Evolutionary conservation across 2,329 filamentous ascomycete genomes (phyloP).

Genomic region (Penicillium sp.): DNA sequence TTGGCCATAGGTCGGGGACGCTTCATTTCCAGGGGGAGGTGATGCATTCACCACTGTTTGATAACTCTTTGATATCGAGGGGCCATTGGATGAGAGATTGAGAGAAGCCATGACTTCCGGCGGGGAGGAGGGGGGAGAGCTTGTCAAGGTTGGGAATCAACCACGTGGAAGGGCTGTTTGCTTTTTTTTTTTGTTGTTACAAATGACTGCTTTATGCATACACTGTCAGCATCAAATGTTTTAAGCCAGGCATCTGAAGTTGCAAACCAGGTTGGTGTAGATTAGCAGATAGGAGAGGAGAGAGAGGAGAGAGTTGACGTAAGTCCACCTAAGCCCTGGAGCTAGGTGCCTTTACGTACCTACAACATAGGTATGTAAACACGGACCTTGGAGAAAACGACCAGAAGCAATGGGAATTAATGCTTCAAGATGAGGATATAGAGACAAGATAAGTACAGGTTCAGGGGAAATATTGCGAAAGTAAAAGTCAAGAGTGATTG

Average conservation of each 20-base stretch:
- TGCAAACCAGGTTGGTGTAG: background rate
- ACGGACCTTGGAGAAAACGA: background rate
- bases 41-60: conserved; percentile 64
- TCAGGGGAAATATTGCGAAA: background rate
- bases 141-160: background rate
- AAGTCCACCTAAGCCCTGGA: background rate
- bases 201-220: background rate
- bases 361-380: background rate
- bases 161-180: conserved; percentile 3
- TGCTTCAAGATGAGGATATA: background rate
- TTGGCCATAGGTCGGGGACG: conserved; percentile 79
- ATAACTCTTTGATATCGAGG: conserved; percentile 76
- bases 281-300: background rate
- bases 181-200: background rate
- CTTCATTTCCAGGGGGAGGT: conserved; percentile 56
- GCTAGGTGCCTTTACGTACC: too few relatives aligned
- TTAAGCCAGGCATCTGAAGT: background rate
- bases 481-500: background rate
- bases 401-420: background rate
- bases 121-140: conserved; percentile 5
- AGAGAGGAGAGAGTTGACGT: conserved; percentile 8
- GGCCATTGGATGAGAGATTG: conserved; percentile 75
- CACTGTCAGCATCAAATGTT: background rate
- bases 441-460: background rate
- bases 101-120: conserved; percentile 67